phyloP scores from a whole-genome alignment of 345 rosid species.

The Kandelia obovata region DNA sequence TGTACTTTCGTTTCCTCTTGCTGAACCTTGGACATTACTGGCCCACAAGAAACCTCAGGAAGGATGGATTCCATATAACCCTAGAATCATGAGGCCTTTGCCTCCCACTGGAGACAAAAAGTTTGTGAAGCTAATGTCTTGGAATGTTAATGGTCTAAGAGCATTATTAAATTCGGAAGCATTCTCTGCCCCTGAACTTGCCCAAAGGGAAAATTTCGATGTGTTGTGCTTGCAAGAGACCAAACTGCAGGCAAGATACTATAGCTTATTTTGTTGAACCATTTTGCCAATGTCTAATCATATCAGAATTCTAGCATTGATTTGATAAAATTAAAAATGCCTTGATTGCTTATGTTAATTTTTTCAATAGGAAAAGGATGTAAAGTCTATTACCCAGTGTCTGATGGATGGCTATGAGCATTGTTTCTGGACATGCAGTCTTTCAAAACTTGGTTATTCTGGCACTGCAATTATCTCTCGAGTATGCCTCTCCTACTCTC shows the following conservation, averaged over 20 bases:
- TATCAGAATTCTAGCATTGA: background rate
- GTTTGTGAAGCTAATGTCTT: constrained; percentile 68
- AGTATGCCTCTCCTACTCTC: constrained; percentile 40
- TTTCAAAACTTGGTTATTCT: constrained; percentile 88
- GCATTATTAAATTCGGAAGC: constrained; percentile 68
- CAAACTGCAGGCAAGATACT: constrained; percentile 64
- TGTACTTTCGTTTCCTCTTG: constrained; percentile 28
- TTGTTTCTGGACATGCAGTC: constrained; percentile 92
- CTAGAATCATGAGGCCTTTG: constrained; percentile 70
- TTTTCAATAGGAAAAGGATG: constrained; percentile 74
- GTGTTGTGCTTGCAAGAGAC: constrained; percentile 94
- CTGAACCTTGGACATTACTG: constrained; percentile 85
- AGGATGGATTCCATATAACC: constrained; percentile 78
- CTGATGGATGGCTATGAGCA: constrained; percentile 71
- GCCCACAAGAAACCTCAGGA: constrained; percentile 93
- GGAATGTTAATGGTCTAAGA: constrained; percentile 95
- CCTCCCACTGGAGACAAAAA: constrained; percentile 44
- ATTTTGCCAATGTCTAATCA: background rate
- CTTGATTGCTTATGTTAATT: background rate
- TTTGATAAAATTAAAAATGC: background rate
- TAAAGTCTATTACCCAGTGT: constrained; percentile 55
- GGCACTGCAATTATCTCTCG: constrained; percentile 92
- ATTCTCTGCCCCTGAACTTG: constrained; percentile 75
- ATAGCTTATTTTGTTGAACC: background rate
- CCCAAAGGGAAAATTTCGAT: constrained; percentile 78